Evolutionary conservation across 78 protist species (phyloP).

Genomic region (Bigelowiella natans): DNA sequence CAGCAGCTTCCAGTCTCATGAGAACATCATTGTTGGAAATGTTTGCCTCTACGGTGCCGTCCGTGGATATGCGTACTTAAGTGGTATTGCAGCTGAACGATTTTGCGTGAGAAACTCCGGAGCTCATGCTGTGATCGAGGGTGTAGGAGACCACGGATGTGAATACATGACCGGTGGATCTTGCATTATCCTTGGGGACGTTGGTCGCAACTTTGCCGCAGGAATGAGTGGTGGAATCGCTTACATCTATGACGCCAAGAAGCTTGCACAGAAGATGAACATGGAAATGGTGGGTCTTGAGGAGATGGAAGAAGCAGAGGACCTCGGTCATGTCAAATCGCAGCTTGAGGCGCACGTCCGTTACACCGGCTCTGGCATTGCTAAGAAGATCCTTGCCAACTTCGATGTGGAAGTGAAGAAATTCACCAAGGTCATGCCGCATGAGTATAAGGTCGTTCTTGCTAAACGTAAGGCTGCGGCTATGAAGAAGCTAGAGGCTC

Average conservation of each 20-base stretch:
- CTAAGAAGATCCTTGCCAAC: conserved; percentile 20
- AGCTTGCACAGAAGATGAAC: not conserved
- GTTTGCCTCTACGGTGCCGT: conserved; percentile 75
- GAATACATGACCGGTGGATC: conserved; percentile 85
- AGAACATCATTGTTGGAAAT: conserved; percentile 65
- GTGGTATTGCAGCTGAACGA: conserved; percentile 77
- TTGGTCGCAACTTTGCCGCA: conserved; percentile 68
- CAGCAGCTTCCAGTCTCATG: conserved; percentile 24
- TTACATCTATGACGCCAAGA: conserved; percentile 50
- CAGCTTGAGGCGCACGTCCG: conserved; percentile 7
- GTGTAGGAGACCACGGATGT: conserved; percentile 76
- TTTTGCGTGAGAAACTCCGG: conserved; percentile 74
- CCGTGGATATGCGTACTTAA: conserved; percentile 47
- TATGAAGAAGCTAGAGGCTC: not conserved
- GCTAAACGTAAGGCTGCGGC: not conserved
- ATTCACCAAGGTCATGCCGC: conserved; percentile 47
- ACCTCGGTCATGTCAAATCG: not conserved
- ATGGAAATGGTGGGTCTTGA: conserved; percentile 11
- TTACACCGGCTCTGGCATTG: conserved; percentile 15
- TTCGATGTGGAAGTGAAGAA: conserved; percentile 14
- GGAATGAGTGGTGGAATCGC: conserved; percentile 79
- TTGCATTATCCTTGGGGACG: conserved; percentile 56
- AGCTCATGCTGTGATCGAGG: conserved; percentile 73
- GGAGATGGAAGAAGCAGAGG: not conserved
- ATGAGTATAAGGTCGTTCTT: conserved; percentile 42